Evolutionary conservation across 23 red algal genomes (phyloP).

Genomic region (Agarophyton chilense): DNA sequence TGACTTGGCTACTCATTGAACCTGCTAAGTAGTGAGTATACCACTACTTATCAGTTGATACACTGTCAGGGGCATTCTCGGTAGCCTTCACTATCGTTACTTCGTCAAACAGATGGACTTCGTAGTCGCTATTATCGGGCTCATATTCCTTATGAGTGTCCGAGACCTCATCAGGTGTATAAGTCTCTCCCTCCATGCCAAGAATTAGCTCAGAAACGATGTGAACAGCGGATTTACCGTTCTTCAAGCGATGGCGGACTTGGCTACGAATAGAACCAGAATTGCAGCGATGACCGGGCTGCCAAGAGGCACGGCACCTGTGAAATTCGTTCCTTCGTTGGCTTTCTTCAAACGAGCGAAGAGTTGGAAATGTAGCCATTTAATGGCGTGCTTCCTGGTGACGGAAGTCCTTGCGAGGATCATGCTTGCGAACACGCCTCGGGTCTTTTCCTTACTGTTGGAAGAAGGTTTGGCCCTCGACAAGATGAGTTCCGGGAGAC

Average conservation of each 20-base stretch:
- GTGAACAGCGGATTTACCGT: conserved; percentile 45
- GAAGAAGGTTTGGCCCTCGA: neutral
- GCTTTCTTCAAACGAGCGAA: conserved; percentile 6
- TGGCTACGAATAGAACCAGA: conserved; percentile 7
- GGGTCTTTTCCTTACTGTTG: neutral
- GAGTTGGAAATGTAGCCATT: neutral
- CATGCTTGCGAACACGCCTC: neutral
- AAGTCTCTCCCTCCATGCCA: neutral
- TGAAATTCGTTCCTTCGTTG: conserved; percentile 8
- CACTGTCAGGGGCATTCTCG: neutral
- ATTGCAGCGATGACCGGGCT: neutral
- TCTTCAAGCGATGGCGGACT: neutral
- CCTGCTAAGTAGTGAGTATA: conserved; percentile 16
- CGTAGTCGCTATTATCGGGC: neutral
- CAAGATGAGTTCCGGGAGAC: neutral
- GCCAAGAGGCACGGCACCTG: conserved; percentile 19
- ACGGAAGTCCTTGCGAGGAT: too few relatives aligned
- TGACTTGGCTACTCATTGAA: neutral
- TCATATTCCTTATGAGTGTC: neutral
- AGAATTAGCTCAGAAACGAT: conserved; percentile 26
- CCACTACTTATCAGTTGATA: neutral
- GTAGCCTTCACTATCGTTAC: neutral
- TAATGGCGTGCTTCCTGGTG: too few relatives aligned
- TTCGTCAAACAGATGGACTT: neutral
- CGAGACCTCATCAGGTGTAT: neutral